These are phyloP conservation scores for Macrolepiota fuliginosa DNA, from an alignment of 768 basidiomycete genomes.

Conservation along the genomic window DNA sequence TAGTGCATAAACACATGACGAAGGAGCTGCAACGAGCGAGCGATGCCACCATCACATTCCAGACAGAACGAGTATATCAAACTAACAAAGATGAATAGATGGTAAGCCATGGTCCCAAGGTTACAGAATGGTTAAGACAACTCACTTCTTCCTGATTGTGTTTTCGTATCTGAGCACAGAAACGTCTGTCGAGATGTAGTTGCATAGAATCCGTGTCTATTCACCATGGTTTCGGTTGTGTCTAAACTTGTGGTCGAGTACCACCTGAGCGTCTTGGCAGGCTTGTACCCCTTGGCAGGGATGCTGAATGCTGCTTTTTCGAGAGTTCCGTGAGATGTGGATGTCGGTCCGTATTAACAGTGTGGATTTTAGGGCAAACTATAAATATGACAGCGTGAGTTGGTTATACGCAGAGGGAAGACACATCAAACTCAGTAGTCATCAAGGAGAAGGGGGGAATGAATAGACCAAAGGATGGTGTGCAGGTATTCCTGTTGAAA, in stretches of 20 bases:
- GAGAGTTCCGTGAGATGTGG: slow-evolving; percentile 75
- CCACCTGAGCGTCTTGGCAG: slow-evolving; percentile 92
- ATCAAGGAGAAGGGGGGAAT: slow-evolving; percentile 94
- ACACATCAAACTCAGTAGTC: slow-evolving; percentile 62
- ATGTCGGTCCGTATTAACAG: slow-evolving; percentile 78
- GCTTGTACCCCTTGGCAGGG: slow-evolving; percentile 85
- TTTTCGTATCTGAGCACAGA: slow-evolving; percentile 96
- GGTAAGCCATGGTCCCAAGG: neutral
- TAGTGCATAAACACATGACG: slow-evolving; percentile 76
- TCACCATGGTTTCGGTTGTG: slow-evolving; percentile 90
- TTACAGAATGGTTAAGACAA: slow-evolving; percentile 14
- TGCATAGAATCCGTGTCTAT: slow-evolving; percentile 86
- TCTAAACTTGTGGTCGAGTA: slow-evolving; percentile 68
- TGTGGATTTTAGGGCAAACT: slow-evolving; percentile 59
- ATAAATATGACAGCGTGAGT: neutral
- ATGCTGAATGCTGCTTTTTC: slow-evolving; percentile 88
- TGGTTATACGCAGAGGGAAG: neutral
- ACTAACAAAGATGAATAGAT: slow-evolving; percentile 8
- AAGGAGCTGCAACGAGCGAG: slow-evolving; percentile 58
- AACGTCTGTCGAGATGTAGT: slow-evolving; percentile 82
- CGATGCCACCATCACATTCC: slow-evolving; percentile 78
- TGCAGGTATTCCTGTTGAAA: slow-evolving; percentile 87
- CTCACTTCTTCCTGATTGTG: slow-evolving; percentile 90
- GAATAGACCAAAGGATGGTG: slow-evolving; percentile 91
- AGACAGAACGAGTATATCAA: slow-evolving; percentile 72